phyloP scores from a whole-genome alignment of 1,284 basidiomycete genomes.

The Anthracocystis walkeri region DNA sequence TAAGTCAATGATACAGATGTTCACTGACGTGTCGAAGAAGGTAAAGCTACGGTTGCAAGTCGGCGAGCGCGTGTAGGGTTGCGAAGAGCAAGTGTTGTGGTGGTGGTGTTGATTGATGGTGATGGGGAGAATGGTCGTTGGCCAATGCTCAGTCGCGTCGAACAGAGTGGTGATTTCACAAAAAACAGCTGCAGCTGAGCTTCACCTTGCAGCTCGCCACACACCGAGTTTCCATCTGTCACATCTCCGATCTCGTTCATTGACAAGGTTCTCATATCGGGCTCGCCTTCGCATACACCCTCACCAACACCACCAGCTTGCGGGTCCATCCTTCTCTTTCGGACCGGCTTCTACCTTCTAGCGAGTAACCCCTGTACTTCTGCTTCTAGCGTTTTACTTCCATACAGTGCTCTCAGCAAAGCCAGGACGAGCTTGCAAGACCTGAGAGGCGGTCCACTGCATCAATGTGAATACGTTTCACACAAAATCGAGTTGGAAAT shows the following conservation, averaged over 20 bases:
- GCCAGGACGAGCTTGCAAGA: too few relatives aligned
- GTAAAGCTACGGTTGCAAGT: too few relatives aligned
- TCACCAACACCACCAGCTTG: too few relatives aligned
- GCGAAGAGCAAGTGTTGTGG: neutral
- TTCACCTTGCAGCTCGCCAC: slow-evolving; percentile 5
- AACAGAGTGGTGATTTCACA: neutral
- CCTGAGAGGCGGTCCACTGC: too few relatives aligned
- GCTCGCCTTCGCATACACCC: neutral
- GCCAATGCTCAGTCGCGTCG: slow-evolving; percentile 31
- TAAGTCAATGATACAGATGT: slow-evolving; percentile 18
- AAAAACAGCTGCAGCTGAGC: slow-evolving; percentile 22
- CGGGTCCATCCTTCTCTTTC: too few relatives aligned
- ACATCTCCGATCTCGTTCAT: neutral
- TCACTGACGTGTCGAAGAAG: slow-evolving; percentile 19
- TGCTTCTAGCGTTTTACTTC: too few relatives aligned
- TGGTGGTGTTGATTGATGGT: slow-evolving; percentile 7
- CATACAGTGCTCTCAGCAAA: too few relatives aligned
- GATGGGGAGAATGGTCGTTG: neutral
- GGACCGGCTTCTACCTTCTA: neutral
- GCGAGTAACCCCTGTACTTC: too few relatives aligned
- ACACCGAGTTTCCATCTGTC: neutral
- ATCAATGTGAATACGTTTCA: neutral
- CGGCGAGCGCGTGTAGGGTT: neutral
- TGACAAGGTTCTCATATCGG: neutral
- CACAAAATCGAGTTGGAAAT: neutral